phyloP scores from a whole-genome alignment of 768 basidiomycete species.

The Chalciporus pseudorubinellus region DNA sequence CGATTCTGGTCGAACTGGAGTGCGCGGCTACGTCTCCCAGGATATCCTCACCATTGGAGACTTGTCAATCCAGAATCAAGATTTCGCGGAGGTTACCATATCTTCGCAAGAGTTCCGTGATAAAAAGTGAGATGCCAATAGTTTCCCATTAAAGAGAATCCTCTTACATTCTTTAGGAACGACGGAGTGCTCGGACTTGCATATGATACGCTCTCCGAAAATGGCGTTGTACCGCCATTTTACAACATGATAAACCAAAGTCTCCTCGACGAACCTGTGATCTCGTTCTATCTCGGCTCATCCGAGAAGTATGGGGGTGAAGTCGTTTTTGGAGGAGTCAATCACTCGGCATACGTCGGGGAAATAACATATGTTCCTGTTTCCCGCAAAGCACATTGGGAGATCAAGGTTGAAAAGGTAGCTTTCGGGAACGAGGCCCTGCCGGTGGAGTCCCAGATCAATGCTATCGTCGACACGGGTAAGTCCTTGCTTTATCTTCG shows the following conservation, averaged over 20 bases:
- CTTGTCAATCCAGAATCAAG: conserved; percentile 65
- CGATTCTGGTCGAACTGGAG: conserved; percentile 90
- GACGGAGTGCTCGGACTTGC: conserved; percentile 94
- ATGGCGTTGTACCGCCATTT: conserved; percentile 89
- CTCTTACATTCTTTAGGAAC: conserved; percentile 51
- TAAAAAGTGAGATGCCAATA: conserved; percentile 63
- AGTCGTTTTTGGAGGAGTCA: conserved; percentile 89
- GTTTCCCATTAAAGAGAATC: background rate
- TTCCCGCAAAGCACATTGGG: no score
- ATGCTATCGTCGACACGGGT: conserved; percentile 91
- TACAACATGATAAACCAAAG: conserved; percentile 86
- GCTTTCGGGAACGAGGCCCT: conserved; percentile 82
- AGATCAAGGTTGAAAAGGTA: no score
- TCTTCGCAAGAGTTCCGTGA: conserved; percentile 97
- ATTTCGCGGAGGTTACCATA: conserved; percentile 95
- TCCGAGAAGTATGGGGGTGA: conserved; percentile 89
- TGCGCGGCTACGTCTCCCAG: conserved; percentile 92
- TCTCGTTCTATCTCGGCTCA: conserved; percentile 89
- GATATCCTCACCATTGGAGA: conserved; percentile 83
- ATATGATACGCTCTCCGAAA: conserved; percentile 94
- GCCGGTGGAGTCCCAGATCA: conserved; percentile 89
- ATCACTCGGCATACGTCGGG: conserved; percentile 67
- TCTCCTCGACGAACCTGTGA: conserved; percentile 81
- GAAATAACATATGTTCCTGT: no score
- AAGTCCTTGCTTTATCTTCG: conserved; percentile 12